Conservation (phyloP, 805 yeast species). For the Metschnikowia arizonensis region DNA sequence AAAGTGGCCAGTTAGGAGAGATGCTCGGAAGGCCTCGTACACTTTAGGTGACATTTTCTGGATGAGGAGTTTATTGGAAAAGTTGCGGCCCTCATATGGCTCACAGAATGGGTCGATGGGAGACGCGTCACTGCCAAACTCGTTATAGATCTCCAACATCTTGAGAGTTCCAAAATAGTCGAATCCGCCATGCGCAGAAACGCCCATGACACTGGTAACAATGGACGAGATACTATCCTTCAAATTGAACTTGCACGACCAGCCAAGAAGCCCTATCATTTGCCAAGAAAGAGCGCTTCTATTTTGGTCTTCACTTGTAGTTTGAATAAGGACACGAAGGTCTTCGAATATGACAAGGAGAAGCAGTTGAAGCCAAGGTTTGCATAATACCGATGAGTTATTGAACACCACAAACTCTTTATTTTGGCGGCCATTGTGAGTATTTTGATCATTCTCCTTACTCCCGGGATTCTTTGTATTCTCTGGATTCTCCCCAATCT, state of each 20-base stretch:
- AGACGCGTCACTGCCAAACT: slow-evolving; percentile 34
- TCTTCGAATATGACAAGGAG: slow-evolving; percentile 70
- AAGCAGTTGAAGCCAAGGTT: slow-evolving; percentile 73
- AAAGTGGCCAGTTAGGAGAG: slow-evolving; percentile 28
- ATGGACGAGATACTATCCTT: slow-evolving; percentile 35
- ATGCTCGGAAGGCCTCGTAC: slow-evolving; percentile 21
- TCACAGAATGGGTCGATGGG: slow-evolving; percentile 30
- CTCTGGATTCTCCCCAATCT: too few species aligned
- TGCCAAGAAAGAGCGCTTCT: slow-evolving; percentile 76
- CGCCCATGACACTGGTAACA: slow-evolving; percentile 46
- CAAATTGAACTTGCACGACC: slow-evolving; percentile 38
- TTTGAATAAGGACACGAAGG: slow-evolving; percentile 26
- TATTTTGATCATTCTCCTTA: too few species aligned
- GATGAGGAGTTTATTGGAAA: slow-evolving; percentile 33
- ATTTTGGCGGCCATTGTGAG: too few species aligned
- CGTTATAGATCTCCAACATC: slow-evolving; percentile 47
- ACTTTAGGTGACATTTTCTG: slow-evolving; percentile 18
- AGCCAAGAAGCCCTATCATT: slow-evolving; percentile 48
- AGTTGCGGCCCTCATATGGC: slow-evolving; percentile 24
- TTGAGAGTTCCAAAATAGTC: slow-evolving; percentile 55
- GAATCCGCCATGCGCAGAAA: slow-evolving; percentile 51
- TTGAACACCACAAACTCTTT: slow-evolving; percentile 20
- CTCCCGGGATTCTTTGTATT: too few species aligned
- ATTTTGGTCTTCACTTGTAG: slow-evolving; percentile 24
- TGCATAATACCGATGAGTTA: slow-evolving; percentile 45